These are phyloP conservation scores for Leccinum solheimii DNA, from an alignment of 1,284 basidiomycete species.

Conservation along the genomic window DNA sequence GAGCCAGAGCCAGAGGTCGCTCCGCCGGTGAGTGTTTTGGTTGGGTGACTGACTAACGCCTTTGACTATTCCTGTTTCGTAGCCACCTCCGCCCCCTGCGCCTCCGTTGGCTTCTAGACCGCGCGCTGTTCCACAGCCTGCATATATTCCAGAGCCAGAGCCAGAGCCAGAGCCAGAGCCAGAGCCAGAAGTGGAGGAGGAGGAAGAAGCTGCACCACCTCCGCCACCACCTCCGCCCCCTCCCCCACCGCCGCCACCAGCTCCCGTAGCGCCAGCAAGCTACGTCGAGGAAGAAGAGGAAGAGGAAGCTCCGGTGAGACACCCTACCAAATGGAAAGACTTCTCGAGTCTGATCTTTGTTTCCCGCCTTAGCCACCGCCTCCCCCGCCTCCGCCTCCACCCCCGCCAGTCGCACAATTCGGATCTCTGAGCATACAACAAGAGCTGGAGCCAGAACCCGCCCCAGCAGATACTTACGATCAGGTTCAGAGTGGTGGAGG, in stretches of 20 bases:
- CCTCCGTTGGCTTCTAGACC: conserved; percentile 34
- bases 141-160: conserved; percentile 30
- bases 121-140: conserved; percentile 35
- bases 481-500: conserved; percentile 46
- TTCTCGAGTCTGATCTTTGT: conserved; percentile 7
- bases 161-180: conserved; percentile 39
- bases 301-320: conserved; percentile 17
- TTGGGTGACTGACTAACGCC: conserved; percentile 1
- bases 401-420: conserved; percentile 22
- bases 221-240: conserved; percentile 13
- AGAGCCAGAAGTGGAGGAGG: conserved; percentile 39
- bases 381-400: conserved; percentile 20
- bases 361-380: conserved; percentile 25
- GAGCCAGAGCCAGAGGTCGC: conserved; percentile 32
- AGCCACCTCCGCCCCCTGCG: conserved; percentile 34
- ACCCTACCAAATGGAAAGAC: neutral
- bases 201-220: conserved; percentile 16
- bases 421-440: conserved; percentile 17
- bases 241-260: conserved; percentile 3
- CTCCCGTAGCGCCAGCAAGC: neutral
- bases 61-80: neutral
- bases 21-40: conserved; percentile 32
- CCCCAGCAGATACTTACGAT: conserved; percentile 28
- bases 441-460: conserved; percentile 24
- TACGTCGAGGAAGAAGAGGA: conserved; percentile 20